These are phyloP conservation scores for Cyclocybe aegerita DNA, from an alignment of 768 basidiomycete genomes.

Conservation along the genomic window DNA sequence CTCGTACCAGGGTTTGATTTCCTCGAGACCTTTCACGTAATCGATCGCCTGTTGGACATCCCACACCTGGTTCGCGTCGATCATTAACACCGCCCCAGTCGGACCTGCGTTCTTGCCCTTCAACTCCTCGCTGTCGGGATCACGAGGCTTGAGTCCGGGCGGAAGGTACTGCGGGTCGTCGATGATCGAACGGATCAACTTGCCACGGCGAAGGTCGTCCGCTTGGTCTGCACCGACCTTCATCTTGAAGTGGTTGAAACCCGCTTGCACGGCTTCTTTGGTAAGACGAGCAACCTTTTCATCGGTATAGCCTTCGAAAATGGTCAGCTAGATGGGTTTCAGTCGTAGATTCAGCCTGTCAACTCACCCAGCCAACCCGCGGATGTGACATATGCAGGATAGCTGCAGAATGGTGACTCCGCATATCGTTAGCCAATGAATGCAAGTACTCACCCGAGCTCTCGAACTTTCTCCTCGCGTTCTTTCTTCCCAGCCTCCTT, in stretches of 20 bases:
- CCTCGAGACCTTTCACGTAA: constrained; percentile 77
- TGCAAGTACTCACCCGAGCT: constrained; percentile 51
- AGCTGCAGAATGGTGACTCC: constrained; percentile 39
- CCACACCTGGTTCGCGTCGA: constrained; percentile 97
- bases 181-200: constrained; percentile 91
- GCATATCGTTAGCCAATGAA: not conserved
- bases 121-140: constrained; percentile 61
- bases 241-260: constrained; percentile 99
- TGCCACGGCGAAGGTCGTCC: constrained; percentile 84
- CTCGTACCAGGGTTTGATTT: constrained; percentile 82
- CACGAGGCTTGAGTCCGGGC: constrained; percentile 49
- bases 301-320: constrained; percentile 72
- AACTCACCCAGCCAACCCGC: constrained; percentile 83
- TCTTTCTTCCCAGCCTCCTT: constrained; percentile 77
- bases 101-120: constrained; percentile 92
- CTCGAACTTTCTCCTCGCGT: constrained; percentile 72
- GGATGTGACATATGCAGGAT: constrained; percentile 93
- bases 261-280: constrained; percentile 77
- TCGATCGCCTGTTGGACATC: constrained; percentile 92
- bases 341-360: not conserved
- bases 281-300: constrained; percentile 89
- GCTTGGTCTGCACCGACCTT: constrained; percentile 88
- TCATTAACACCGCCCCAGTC: constrained; percentile 93
- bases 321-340: not conserved
- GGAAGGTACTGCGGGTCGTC: constrained; percentile 88